These are phyloP conservation scores for Colletotrichum neosansevieriae DNA, from an alignment of 2,329 filamentous ascomycete genomes.

Conservation along the genomic window DNA sequence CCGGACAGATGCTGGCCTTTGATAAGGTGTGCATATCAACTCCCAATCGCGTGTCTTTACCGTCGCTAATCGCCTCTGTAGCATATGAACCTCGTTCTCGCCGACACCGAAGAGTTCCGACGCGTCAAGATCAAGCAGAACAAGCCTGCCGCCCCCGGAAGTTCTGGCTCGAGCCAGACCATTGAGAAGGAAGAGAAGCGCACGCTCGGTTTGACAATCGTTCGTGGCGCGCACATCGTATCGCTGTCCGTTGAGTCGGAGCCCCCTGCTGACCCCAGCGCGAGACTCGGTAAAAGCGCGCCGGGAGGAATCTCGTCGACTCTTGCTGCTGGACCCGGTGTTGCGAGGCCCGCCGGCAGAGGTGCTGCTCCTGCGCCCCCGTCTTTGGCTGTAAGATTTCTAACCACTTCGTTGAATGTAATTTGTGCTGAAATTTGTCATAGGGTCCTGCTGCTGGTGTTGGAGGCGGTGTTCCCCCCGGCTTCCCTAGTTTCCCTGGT, in stretches of 20 bases:
- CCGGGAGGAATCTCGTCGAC: slow-evolving; percentile 77
- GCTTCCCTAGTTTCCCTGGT: slow-evolving; percentile 66
- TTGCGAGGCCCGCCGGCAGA: slow-evolving; percentile 90
- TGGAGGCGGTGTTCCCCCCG: slow-evolving; percentile 75
- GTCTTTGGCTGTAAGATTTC: slow-evolving; percentile 77
- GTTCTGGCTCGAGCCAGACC: slow-evolving; percentile 71
- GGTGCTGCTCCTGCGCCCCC: slow-evolving; percentile 74
- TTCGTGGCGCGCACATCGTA: slow-evolving; percentile 94
- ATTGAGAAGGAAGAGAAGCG: slow-evolving; percentile 96
- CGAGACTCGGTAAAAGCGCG: slow-evolving; percentile 83
- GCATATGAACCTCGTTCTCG: slow-evolving; percentile 99
- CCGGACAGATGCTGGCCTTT: slow-evolving; percentile 97
- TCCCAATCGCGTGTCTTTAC: slow-evolving; percentile 25
- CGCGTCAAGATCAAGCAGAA: slow-evolving; percentile 86
- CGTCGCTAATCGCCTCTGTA: slow-evolving; percentile 51
- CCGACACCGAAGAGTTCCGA: slow-evolving; percentile 98
- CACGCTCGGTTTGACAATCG: slow-evolving; percentile 93
- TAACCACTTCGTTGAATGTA: neutral
- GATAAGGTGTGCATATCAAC: slow-evolving; percentile 78
- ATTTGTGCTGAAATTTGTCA: neutral
- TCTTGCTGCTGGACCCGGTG: slow-evolving; percentile 86
- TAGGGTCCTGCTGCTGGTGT: slow-evolving; percentile 88
- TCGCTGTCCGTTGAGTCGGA: slow-evolving; percentile 96
- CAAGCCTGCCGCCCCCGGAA: slow-evolving; percentile 75
- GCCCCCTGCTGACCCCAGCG: slow-evolving; percentile 91